A percentile compares a stretch with the other conserved stretches of the same genome.
Evolutionary conservation across 495 filamentous ascomycete genomes (phyloP).

Genomic region (Rusavskia elegans): DNA sequence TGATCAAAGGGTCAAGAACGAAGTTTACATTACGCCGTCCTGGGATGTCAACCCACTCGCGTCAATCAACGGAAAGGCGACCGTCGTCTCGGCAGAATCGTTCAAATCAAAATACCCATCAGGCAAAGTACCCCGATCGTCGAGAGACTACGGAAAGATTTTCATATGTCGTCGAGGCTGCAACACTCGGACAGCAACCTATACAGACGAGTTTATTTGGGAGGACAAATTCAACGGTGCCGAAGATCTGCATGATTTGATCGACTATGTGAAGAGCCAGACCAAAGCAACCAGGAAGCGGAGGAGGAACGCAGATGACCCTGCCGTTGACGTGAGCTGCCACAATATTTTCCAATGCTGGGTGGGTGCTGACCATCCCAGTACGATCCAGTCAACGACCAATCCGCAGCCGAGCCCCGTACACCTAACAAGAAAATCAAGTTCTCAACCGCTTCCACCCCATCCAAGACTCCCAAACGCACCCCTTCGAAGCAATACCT

Average conservation of each 20-base stretch:
- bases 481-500: slow-evolving; percentile 34
- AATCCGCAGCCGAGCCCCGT: slow-evolving; percentile 24
- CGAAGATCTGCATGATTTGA: slow-evolving; percentile 45
- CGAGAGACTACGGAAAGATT: slow-evolving; percentile 68
- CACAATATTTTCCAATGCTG: background rate
- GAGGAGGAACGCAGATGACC: slow-evolving; percentile 31
- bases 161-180: slow-evolving; percentile 85
- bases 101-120: slow-evolving; percentile 56
- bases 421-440: slow-evolving; percentile 47
- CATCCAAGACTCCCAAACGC: slow-evolving; percentile 41
- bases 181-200: slow-evolving; percentile 72
- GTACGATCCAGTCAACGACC: slow-evolving; percentile 14
- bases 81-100: slow-evolving; percentile 51
- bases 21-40: slow-evolving; percentile 76
- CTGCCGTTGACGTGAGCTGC: slow-evolving; percentile 15
- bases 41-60: slow-evolving; percentile 75
- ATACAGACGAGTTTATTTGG: slow-evolving; percentile 88
- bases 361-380: background rate
- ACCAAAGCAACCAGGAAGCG: slow-evolving; percentile 58
- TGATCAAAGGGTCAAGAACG: slow-evolving; percentile 37
- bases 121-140: slow-evolving; percentile 57
- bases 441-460: slow-evolving; percentile 27
- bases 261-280: slow-evolving; percentile 46
- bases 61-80: slow-evolving; percentile 80
- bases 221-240: slow-evolving; percentile 60